Base-by-base conservation (phyloP, 805 yeast species). In the Candida mattraensis region DNA sequence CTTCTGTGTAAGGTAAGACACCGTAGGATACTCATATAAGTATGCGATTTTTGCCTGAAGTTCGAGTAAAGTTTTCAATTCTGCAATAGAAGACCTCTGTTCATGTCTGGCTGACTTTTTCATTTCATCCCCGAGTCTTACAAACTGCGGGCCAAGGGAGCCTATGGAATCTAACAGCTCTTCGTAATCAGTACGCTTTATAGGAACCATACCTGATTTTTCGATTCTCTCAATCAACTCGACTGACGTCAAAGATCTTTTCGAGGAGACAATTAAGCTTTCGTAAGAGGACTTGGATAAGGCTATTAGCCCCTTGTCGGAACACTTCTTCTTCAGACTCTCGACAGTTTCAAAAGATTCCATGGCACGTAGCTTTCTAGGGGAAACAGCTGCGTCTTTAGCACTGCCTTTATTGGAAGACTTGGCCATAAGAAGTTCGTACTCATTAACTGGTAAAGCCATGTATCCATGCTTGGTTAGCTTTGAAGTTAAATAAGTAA, bases 31-130 rank as follows among this genome's bases (percentile, higher is more conserved):
- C 13, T 55, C 54, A 38, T 47, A 48, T 3, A 40, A 29, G 3
- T 14, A 17, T 7, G 33, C 41, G 3, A 37, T 24, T 27, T 39
- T 51, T 5, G 33, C 36, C 30, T 53, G 56, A 7, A 44, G 48
- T 17, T 49, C 55, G 12, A 48, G 43, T 32, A 48, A 18, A 5
- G 52, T 35, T 13, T 37, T 45, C 13, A 47, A 35, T 13, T 51
- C 55, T 37, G 64, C 58, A 3, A 64, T 51, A 7, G 61, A 61
- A 16, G 39, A 18, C 12, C 39, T 32, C 11, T 43, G 35, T 30
- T 60, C 55, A 4, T 63, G 63, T 28, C 33, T 23, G 7, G 26
- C 31, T 2, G 42, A 21, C n/a, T 27, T 14, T 11, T 15, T 23
- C 17, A 53, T 22, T 20, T 37, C 40, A 4, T 33, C 33, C n/a